Evolutionary conservation across 768 basidiomycete genomes (phyloP), one percentile per base, ranked within the genome.

Genomic region (Boletus rex-veris): DNA sequence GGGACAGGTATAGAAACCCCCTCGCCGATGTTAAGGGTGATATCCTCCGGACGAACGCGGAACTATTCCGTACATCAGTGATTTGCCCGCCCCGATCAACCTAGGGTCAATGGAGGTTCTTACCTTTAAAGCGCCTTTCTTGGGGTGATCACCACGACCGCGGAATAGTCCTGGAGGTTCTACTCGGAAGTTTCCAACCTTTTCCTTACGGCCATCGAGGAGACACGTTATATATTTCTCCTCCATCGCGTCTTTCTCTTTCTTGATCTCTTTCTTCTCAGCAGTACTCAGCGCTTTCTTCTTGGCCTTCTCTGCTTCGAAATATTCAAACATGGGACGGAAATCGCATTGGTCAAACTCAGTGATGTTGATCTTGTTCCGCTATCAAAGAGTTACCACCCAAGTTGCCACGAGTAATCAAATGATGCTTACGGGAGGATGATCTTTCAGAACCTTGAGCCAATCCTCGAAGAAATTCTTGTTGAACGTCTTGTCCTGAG

Each of bases 141-240:
- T 95, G 1, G 97, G 97, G 72, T 99, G 97, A 63, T 98, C 94
- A 50, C 97, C 97, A 59, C 97, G 94, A 57, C 97, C 97, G 70
- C 97, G 78, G 74, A 98, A 99, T 47, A 98, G 74, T n/a, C 96
- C 95, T 26, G 97, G 97, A 69, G 97, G 97, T 79, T 99, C 97
- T 48, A 98, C 86, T 60, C 94, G 82, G 78, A 98, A 98, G 74
- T 98, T 99, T 37, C 97, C 97, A 45, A 98, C 83, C 71, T 98
- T 98, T 76, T 99, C 97, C 74, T 93, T 96, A 49, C 95, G 86
- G 12, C 96, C 96, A 64, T 99, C 93, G 33, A 99, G 82, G n/a
- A 86, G 65, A 71, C 96, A 98, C 24, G 81, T 80, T 19, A 81
- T 83, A 71, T 94, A 98, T 58, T 87, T 88, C 45, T 82, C 84